Percentiles rank a stretch among this genome's conserved stretches.
Conservation (phyloP, 352 stramenopile species). For the Pythium folliculosum region DNA sequence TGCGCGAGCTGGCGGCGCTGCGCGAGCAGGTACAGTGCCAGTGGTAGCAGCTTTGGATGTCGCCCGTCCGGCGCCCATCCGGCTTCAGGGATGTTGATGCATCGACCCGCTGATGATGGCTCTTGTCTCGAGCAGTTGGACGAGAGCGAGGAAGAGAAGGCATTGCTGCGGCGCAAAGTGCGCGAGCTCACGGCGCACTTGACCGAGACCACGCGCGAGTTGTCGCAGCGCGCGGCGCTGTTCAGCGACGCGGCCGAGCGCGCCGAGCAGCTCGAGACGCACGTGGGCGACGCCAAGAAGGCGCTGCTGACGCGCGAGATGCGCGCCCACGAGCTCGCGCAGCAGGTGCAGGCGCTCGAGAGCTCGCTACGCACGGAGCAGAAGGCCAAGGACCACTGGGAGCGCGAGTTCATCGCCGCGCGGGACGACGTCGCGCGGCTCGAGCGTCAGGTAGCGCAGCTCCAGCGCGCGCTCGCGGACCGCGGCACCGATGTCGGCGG, state of each 20-base stretch:
- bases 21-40: conserved; percentile 23
- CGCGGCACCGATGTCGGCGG: conserved; percentile 29
- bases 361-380: conserved; percentile 36
- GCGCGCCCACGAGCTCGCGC: conserved; percentile 50
- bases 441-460: conserved; percentile 17
- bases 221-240: conserved; percentile 58
- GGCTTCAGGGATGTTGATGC: too few species aligned
- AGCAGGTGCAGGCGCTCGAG: conserved; percentile 38
- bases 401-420: conserved; percentile 42
- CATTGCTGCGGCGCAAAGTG: conserved; percentile 41
- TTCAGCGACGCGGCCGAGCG: conserved; percentile 46
- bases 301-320: conserved; percentile 62
- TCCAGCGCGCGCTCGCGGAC: conserved; percentile 21
- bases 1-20: conserved; percentile 40
- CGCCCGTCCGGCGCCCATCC: too few species aligned
- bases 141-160: conserved; percentile 38
- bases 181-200: conserved; percentile 42
- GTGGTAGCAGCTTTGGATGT: too few species aligned
- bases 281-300: conserved; percentile 47
- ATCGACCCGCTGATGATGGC: too few species aligned
- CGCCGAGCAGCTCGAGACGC: conserved; percentile 42
- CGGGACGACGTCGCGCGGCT: conserved; percentile 31
- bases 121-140: conserved; percentile 20
- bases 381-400: conserved; percentile 52
- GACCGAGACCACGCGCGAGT: conserved; percentile 54